These are phyloP conservation scores for Colletotrichum abscissum DNA, from an alignment of 2,329 filamentous ascomycete genomes.

Conservation along the genomic window DNA sequence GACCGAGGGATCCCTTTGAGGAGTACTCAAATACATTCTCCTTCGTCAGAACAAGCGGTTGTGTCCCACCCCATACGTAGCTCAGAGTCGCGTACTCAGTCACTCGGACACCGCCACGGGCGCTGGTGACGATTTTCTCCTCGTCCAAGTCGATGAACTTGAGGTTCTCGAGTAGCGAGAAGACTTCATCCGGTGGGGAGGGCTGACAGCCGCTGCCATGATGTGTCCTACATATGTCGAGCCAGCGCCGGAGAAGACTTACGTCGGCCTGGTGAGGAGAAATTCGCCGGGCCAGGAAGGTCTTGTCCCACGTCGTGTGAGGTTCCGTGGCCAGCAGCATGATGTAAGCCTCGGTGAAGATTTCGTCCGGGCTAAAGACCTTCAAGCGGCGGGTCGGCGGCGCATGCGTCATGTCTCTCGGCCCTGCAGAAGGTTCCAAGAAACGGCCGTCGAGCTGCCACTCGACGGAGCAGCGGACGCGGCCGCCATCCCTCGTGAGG, in stretches of 20 bases:
- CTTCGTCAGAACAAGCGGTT: neutral
- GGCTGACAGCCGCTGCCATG: neutral
- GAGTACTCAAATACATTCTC: neutral
- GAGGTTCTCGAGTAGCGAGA: neutral
- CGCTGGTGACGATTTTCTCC: neutral
- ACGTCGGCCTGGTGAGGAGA: neutral
- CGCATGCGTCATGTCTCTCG: neutral
- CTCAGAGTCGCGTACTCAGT: neutral
- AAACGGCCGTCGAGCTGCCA: neutral
- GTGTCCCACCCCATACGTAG: neutral
- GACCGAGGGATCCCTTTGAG: neutral
- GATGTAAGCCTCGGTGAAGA: neutral
- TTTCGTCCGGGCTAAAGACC: neutral
- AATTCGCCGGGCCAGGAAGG: neutral
- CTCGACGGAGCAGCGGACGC: neutral
- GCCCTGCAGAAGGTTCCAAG: neutral
- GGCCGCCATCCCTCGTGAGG: neutral
- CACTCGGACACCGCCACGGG: neutral
- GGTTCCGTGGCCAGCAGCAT: neutral
- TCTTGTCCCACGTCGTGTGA: neutral
- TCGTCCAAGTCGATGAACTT: neutral
- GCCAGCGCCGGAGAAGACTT: neutral
- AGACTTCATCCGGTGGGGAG: neutral
- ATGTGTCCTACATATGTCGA: neutral
- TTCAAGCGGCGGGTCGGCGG: neutral